Evolutionary conservation across 495 filamentous ascomycete species (phyloP), one percentile per base, ranked within the genome.

Genomic region (Xylaria scruposa): DNA sequence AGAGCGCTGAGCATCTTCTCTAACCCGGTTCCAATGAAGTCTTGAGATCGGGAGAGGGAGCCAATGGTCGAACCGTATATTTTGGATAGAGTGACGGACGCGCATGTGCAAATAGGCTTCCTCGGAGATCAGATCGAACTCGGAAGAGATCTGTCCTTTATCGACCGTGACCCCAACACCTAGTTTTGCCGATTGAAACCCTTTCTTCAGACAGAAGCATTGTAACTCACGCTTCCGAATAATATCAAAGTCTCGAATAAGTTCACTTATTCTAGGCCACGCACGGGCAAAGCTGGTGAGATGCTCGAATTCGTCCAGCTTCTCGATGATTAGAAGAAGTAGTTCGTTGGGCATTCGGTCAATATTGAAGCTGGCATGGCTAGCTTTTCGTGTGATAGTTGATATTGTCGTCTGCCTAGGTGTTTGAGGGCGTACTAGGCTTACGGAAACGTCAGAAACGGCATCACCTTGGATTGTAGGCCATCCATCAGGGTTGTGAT

Each of bases 201-300:
- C 77, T 66, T 83, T 75, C 77, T 87, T 87, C 15, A 86, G 76
- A 26, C 81, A 83, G 76, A 86, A 87, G 71, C 86, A 88, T 58
- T 85, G 84, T 3, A 88, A 77, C 67, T 88, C 85, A 29, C 85
- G 80, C 36, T 78, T 76, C 1, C 84, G 80, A 51, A 87, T 78
- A 38, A 86, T 42, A 71, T 87, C 82, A 68, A 79, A 83, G 21
- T 73, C 74, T 8, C 68, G 66, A 17, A 87, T 73, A 24, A 84
- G 38, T 0, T 73, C 31, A 7, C 79, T 79, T 42, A 86, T 70
- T 56, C 79, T 69, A 2, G 70, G 56, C 78, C 83, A 85, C 17
- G 83, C 81, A n/a, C 78, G 60, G 5, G 82, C 78, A 53, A 84
- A 79, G 17, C 44, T 49, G 26, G 81, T 77, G 10, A 87, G 73